These are phyloP conservation scores for Calonectria naviculata DNA, from an alignment of 2,329 filamentous ascomycete genomes.

Conservation along the genomic window DNA sequence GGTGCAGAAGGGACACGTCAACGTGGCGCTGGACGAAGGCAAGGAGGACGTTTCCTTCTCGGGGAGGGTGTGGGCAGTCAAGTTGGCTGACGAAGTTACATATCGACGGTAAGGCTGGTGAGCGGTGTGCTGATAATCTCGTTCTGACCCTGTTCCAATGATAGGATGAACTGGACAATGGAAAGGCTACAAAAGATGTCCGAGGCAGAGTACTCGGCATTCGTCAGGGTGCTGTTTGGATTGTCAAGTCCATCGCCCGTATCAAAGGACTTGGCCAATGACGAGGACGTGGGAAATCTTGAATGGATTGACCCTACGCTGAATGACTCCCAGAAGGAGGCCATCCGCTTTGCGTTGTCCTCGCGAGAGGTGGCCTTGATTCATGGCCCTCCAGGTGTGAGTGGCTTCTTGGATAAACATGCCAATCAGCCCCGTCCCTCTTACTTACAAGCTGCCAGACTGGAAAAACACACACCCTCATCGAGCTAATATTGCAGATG, in stretches of 20 bases:
- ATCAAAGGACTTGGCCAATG: conserved; percentile 51
- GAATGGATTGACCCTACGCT: conserved; percentile 71
- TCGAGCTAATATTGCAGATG: conserved; percentile 94
- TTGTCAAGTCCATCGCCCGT: conserved; percentile 63
- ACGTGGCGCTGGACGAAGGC: conserved; percentile 77
- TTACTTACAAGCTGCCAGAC: conserved; percentile 62
- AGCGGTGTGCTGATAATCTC: not conserved
- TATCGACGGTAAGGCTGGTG: conserved; percentile 60
- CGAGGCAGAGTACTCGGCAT: conserved; percentile 67
- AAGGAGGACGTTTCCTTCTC: conserved; percentile 57
- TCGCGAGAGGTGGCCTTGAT: conserved; percentile 88
- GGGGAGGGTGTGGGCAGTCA: conserved; percentile 71
- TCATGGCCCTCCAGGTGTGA: conserved; percentile 88
- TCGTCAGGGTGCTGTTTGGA: conserved; percentile 73
- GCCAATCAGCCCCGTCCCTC: not conserved
- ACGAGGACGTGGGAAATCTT: conserved; percentile 58
- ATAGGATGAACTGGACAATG: conserved; percentile 73
- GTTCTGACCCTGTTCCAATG: not conserved
- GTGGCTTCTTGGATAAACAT: conserved; percentile 32
- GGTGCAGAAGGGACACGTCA: conserved; percentile 67
- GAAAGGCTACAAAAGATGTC: conserved; percentile 67
- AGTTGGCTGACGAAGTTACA: conserved; percentile 76
- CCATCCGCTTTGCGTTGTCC: conserved; percentile 84
- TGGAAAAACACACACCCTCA: conserved; percentile 95
- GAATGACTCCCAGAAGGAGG: conserved; percentile 75